These are phyloP conservation scores for Stephania japonica DNA, from an alignment of 164 flowering plant genomes.

Conservation along the genomic window DNA sequence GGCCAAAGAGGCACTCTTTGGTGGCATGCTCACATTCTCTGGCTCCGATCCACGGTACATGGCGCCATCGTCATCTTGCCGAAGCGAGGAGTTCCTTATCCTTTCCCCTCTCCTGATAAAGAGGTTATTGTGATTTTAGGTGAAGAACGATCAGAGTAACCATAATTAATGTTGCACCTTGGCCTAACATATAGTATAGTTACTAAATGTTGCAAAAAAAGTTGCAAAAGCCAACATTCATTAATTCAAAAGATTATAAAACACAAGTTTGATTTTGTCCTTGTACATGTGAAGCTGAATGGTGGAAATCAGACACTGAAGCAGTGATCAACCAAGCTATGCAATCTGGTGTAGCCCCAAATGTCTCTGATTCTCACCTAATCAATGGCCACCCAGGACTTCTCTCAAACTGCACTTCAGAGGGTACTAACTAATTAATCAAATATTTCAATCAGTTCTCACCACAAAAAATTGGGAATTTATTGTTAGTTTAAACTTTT, in stretches of 20 bases:
- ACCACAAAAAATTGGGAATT: no score
- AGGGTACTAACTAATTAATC: constrained; percentile 18
- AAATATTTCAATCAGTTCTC: no score
- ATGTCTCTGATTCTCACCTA: constrained; percentile 81
- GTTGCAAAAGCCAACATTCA: no score
- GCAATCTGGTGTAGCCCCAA: constrained; percentile 58
- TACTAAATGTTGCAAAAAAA: no score
- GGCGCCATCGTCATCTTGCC: constrained; percentile 79
- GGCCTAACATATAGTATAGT: no score
- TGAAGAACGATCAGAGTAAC: constrained; percentile 8
- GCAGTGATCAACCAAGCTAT: constrained; percentile 63
- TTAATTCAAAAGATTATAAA: not conserved
- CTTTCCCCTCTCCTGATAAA: constrained; percentile 63
- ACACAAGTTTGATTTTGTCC: not conserved
- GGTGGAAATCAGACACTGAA: constrained; percentile 88
- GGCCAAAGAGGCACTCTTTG: constrained; percentile 76
- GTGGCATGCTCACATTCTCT: constrained; percentile 77
- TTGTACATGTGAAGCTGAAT: constrained; percentile 41
- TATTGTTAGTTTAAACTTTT: no score
- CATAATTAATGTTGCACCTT: not conserved
- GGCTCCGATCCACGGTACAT: constrained; percentile 72
- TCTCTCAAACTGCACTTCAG: constrained; percentile 38
- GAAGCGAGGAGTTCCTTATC: constrained; percentile 65
- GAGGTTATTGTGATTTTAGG: constrained; percentile 60
- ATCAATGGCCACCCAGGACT: constrained; percentile 80